phyloP scores from a whole-genome alignment of 768 basidiomycete species.

The Bullera alba region DNA sequence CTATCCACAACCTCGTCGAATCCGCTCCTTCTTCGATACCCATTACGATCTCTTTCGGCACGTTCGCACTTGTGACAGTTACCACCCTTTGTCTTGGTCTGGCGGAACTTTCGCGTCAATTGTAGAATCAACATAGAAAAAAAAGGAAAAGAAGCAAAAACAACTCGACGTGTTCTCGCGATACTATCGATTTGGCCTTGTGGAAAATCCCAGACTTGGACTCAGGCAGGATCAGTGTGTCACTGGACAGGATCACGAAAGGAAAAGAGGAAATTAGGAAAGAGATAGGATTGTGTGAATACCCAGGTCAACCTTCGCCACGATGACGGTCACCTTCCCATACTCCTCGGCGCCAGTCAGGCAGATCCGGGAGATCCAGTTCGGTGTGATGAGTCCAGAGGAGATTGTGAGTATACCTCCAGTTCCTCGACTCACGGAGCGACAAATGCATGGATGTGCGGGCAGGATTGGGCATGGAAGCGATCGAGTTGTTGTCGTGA shows the following conservation, averaged over 20 bases:
- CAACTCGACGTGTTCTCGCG: too few species aligned
- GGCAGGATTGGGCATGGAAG: background rate
- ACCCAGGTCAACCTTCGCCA: slow-evolving; percentile 1
- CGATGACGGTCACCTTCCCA: slow-evolving; percentile 48
- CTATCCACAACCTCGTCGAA: too few species aligned
- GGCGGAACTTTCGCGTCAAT: too few species aligned
- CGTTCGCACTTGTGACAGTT: too few species aligned
- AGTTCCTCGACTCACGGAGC: background rate
- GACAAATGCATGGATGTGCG: background rate
- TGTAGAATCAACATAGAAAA: too few species aligned
- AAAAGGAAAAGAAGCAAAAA: too few species aligned
- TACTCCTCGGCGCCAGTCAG: slow-evolving; percentile 89
- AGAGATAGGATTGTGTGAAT: background rate
- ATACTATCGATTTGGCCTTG: too few species aligned
- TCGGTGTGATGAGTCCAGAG: slow-evolving; percentile 96
- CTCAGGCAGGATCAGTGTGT: too few species aligned
- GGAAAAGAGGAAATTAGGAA: background rate
- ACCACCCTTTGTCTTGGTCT: too few species aligned
- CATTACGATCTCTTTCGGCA: too few species aligned
- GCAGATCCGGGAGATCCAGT: slow-evolving; percentile 95
- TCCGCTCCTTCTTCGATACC: too few species aligned
- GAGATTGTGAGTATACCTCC: slow-evolving; percentile 69
- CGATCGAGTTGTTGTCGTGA: background rate
- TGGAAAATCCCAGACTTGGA: too few species aligned
- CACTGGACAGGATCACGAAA: background rate